Conservation (phyloP, 805 yeast genomes). For the Brettanomyces anomalus region DNA sequence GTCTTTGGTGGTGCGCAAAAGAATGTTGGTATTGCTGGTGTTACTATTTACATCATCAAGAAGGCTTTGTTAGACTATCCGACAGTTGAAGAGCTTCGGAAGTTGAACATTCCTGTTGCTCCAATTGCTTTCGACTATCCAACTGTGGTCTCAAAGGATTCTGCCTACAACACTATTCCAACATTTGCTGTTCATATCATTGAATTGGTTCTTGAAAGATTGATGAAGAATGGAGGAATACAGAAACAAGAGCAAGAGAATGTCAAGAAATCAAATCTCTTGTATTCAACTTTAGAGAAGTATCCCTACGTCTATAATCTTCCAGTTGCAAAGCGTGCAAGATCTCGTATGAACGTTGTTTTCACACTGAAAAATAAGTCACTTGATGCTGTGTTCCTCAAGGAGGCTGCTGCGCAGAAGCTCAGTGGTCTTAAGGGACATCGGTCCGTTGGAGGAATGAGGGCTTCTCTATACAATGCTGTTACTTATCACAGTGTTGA, state of each 20-base stretch:
- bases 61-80: slow-evolving; percentile 67
- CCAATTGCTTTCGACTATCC: slow-evolving; percentile 91
- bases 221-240: slow-evolving; percentile 68
- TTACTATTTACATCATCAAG: slow-evolving; percentile 84
- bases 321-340: slow-evolving; percentile 53
- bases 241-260: slow-evolving; percentile 49
- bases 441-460: slow-evolving; percentile 94
- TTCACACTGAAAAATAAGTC: slow-evolving; percentile 59
- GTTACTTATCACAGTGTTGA: slow-evolving; percentile 55
- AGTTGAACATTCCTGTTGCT: slow-evolving; percentile 59
- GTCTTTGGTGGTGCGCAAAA: slow-evolving; percentile 98
- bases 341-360: slow-evolving; percentile 91
- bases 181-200: slow-evolving; percentile 85
- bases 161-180: slow-evolving; percentile 94
- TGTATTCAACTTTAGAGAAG: slow-evolving; percentile 60
- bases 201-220: slow-evolving; percentile 60
- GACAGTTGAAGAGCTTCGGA: slow-evolving; percentile 48
- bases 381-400: slow-evolving; percentile 60
- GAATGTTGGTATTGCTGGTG: slow-evolving; percentile 94
- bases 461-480: slow-evolving; percentile 91
- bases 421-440: slow-evolving; percentile 88
- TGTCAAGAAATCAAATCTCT: slow-evolving; percentile 46
- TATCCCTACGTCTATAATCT: slow-evolving; percentile 56
- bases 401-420: slow-evolving; percentile 49
- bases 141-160: slow-evolving; percentile 76